A percentile compares a stretch with the other conserved stretches of the same genome.
Evolutionary conservation across 805 yeast species (phyloP).

Genomic region (Metschnikowia lachancei): DNA sequence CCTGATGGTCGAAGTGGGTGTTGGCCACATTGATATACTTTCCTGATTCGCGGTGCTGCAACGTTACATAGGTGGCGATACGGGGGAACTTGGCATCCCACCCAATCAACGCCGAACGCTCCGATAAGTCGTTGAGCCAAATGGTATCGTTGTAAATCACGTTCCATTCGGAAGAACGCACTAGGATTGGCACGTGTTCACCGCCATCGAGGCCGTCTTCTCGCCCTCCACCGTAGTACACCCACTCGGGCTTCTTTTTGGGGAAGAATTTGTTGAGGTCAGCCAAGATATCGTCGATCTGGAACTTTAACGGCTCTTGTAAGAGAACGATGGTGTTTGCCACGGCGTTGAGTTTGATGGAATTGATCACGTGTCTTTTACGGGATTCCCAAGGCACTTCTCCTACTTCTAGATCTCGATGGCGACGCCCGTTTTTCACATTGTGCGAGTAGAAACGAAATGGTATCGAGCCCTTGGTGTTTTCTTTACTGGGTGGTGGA

Average conservation of each 20-base stretch:
- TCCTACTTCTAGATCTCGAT: conserved; percentile 22
- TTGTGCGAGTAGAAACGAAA: conserved; percentile 39
- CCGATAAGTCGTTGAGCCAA: conserved; percentile 19
- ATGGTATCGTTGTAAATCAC: conserved; percentile 18
- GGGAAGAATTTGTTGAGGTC: conserved; percentile 14
- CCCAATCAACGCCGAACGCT: conserved; percentile 13
- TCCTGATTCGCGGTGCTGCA: conserved; percentile 12
- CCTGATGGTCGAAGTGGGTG: conserved; percentile 23
- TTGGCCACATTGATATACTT: conserved; percentile 21
- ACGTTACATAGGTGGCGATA: conserved; percentile 20
- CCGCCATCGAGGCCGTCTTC: conserved; percentile 18
- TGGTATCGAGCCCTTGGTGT: conserved; percentile 16
- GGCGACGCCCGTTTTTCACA: conserved; percentile 32
- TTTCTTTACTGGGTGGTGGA: conserved; percentile 14
- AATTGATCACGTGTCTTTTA: conserved; percentile 15
- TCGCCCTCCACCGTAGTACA: conserved; percentile 19
- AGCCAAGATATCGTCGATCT: conserved; percentile 19
- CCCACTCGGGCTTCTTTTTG: conserved; percentile 16
- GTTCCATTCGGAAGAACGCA: conserved; percentile 18
- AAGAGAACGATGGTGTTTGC: conserved; percentile 20
- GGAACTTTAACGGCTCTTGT: conserved; percentile 21
- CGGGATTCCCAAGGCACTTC: conserved; percentile 30
- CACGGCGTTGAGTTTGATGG: conserved; percentile 22
- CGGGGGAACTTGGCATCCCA: conserved; percentile 24
- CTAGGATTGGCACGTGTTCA: conserved; percentile 22